Base-by-base conservation (phyloP, 2,329 filamentous ascomycete species). In the Decorospora gaudefroyi region DNA sequence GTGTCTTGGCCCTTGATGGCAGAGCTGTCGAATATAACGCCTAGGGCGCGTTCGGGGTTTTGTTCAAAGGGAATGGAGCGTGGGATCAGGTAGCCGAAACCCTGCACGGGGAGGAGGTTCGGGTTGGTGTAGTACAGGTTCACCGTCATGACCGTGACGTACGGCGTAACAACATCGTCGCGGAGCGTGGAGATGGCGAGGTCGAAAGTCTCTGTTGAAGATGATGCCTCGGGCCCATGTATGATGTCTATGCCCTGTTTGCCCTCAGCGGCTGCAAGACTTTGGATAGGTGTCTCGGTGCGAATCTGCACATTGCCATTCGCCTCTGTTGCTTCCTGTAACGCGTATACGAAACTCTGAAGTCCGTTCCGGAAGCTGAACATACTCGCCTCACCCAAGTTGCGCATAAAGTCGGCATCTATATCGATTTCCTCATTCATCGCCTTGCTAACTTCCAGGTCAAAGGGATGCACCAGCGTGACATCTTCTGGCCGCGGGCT, bases 51-150 rank as follows among this genome's bases (percentile, higher is more conserved):
- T 68, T 95, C 88, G 1, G 88, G 87, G 65, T 96, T 95, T 54
- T 89, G 78, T 25, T 83, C 81, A 33, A 78, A 76, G 3, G 85
- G 79, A 1, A 88, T 78, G 11, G 84, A 84, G 46, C 84, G 83
- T 1, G 93, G 92, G 46, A 99, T 87, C 4, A 99, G 81, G 70
- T 97, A 97, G 53, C 93, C 93, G 65, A 97, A 95, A 12, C 91
- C 93, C 19, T 76, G 73, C 42, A 83, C 75, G 10, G 82, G 80
- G 34, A 88, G 76, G 23, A 95, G 73, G 44, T 81, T 64, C 5
- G 84, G 78, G 29, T 82, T 76, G 1, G 78, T 75, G 69, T 86
- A 99, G 78, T 86, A 96, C 33, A 99, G 77, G 72, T 96, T 96
- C 49, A 99, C 87, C 2, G 91, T 88, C 84, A 91, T 91, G 56